Conservation (phyloP, 2,329 filamentous ascomycete species). For the Colletotrichum spinosum region DNA sequence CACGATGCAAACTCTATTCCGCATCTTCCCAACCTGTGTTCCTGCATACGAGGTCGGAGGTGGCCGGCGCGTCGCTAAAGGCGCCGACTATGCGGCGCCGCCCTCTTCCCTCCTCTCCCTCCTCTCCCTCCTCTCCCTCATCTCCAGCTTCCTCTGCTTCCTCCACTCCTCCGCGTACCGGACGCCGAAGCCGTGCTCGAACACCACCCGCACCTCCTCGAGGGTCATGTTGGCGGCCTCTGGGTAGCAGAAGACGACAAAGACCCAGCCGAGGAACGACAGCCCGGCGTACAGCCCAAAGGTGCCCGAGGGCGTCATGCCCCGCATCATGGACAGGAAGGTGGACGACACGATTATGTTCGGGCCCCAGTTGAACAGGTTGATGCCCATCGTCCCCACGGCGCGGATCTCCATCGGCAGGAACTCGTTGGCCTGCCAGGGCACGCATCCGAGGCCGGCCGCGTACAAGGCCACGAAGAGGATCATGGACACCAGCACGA, state of each 20-base stretch:
- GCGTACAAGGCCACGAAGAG: slow-evolving; percentile 42
- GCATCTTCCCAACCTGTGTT: too few relatives aligned
- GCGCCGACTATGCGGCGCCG: neutral
- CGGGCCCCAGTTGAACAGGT: slow-evolving; percentile 57
- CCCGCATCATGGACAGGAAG: slow-evolving; percentile 61
- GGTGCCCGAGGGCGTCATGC: slow-evolving; percentile 59
- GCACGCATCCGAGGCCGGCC: slow-evolving; percentile 39
- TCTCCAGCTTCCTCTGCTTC: slow-evolving; percentile 44
- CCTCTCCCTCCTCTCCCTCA: slow-evolving; percentile 2
- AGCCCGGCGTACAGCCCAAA: slow-evolving; percentile 65
- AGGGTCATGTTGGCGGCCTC: slow-evolving; percentile 67
- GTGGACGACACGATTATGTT: slow-evolving; percentile 63
- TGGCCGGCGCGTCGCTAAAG: neutral
- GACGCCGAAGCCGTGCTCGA: slow-evolving; percentile 60
- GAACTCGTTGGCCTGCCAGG: slow-evolving; percentile 41
- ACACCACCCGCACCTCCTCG: slow-evolving; percentile 64
- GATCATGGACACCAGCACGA: slow-evolving; percentile 31
- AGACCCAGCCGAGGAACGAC: slow-evolving; percentile 59
- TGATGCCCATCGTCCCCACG: slow-evolving; percentile 60
- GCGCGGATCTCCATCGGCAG: slow-evolving; percentile 56
- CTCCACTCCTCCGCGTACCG: slow-evolving; percentile 53
- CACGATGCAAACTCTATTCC: too few relatives aligned
- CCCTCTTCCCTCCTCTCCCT: slow-evolving; percentile 1
- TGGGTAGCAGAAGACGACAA: slow-evolving; percentile 63
- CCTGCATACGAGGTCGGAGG: too few relatives aligned